Conservation (phyloP, 495 filamentous ascomycete species). For the Cudoniella acicularis region DNA sequence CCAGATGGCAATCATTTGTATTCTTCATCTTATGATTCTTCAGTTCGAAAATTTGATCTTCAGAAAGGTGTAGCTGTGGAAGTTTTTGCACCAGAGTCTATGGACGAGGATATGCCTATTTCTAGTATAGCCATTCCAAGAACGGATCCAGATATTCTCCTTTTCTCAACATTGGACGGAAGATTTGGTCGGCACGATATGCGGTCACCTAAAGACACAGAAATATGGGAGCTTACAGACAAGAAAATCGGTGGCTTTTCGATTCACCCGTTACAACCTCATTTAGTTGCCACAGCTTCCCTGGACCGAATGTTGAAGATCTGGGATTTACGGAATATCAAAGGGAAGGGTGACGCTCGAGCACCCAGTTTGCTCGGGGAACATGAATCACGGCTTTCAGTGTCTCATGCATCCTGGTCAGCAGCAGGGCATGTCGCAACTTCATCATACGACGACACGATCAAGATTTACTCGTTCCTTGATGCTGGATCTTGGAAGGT, state of each 20-base stretch:
- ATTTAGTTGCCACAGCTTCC: conserved; percentile 86
- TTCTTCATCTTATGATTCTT: conserved; percentile 91
- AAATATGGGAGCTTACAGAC: conserved; percentile 74
- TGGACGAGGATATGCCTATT: conserved; percentile 68
- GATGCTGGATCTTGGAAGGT: conserved; percentile 60
- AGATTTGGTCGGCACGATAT: conserved; percentile 74
- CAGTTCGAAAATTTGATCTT: conserved; percentile 83
- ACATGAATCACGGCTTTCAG: conserved; percentile 76
- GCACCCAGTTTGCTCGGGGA: conserved; percentile 70
- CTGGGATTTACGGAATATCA: conserved; percentile 88
- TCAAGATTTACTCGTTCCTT: conserved; percentile 84
- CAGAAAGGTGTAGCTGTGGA: conserved; percentile 73
- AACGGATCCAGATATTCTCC: conserved; percentile 66
- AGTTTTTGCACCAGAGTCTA: conserved; percentile 68
- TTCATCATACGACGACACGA: conserved; percentile 87
- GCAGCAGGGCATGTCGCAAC: conserved; percentile 79
- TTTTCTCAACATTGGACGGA: conserved; percentile 86
- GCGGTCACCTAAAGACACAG: conserved; percentile 53
- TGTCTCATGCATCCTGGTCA: conserved; percentile 89
- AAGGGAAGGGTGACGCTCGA: conserved; percentile 42
- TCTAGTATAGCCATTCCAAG: conserved; percentile 75
- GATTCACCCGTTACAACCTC: conserved; percentile 68
- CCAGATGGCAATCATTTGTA: conserved; percentile 66
- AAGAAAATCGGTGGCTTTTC: conserved; percentile 97
- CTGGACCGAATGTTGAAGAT: conserved; percentile 85